Percentiles rank a stretch among this genome's conserved stretches.
phyloP scores from a whole-genome alignment of 2,329 filamentous ascomycete species.

The Arthrobotrys musiformis region DNA sequence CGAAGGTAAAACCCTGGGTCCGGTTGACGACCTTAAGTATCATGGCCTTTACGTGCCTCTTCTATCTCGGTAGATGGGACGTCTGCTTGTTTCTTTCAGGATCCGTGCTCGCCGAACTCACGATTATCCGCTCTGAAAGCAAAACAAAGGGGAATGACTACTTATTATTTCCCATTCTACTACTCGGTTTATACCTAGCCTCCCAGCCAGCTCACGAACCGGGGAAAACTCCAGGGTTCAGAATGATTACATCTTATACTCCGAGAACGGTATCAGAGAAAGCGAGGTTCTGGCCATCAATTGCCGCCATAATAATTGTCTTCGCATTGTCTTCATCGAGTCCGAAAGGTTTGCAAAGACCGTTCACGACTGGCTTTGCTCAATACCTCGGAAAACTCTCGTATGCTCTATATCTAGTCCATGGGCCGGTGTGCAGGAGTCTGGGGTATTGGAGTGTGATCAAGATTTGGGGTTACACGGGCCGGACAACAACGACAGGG shows the following conservation, averaged over 20 bases:
- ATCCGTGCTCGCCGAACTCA: slow-evolving; percentile 58
- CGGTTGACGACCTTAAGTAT: slow-evolving; percentile 56
- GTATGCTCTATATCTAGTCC: slow-evolving; percentile 60
- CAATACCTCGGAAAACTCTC: slow-evolving; percentile 60
- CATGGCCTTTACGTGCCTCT: slow-evolving; percentile 34
- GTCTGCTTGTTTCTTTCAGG: slow-evolving; percentile 57
- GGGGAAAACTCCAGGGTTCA: slow-evolving; percentile 57
- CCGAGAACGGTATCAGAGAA: slow-evolving; percentile 55
- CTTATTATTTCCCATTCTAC: slow-evolving; percentile 31
- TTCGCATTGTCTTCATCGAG: slow-evolving; percentile 41
- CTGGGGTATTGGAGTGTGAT: slow-evolving; percentile 54
- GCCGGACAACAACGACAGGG: slow-evolving; percentile 6
- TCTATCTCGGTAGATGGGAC: slow-evolving; percentile 55
- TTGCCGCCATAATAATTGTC: slow-evolving; percentile 60
- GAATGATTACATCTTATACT: slow-evolving; percentile 55
- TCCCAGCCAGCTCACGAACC: slow-evolving; percentile 29
- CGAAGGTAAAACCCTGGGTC: slow-evolving; percentile 58
- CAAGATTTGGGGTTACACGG: slow-evolving; percentile 43
- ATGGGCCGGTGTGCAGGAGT: slow-evolving; percentile 59
- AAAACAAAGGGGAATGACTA: slow-evolving; percentile 12
- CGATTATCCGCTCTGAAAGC: slow-evolving; percentile 45
- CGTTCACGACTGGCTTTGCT: slow-evolving; percentile 60
- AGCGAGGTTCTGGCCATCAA: slow-evolving; percentile 60
- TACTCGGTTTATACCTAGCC: slow-evolving; percentile 37
- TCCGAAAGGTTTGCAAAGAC: slow-evolving; percentile 57